Evolutionary conservation across 2,329 filamentous ascomycete species (phyloP), one percentile per base, ranked within the genome.

Genomic region (Tolypocladium album): DNA sequence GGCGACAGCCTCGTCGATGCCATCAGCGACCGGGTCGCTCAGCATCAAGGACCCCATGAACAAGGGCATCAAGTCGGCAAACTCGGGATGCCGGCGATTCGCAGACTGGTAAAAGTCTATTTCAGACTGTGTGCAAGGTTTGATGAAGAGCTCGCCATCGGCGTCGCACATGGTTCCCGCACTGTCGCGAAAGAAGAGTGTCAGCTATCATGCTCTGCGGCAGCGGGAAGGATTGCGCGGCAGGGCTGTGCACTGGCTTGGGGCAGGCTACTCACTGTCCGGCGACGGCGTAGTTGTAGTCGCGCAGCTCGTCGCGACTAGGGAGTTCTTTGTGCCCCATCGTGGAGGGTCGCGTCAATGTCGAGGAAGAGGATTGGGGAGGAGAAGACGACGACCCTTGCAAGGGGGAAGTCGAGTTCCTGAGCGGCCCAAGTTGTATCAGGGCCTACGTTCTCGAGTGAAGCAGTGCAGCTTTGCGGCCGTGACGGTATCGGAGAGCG

Each of bases 21-120:
- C 68, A 27, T 76, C 70, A 45, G 79, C 76, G 45, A 77, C 72
- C 61, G 78, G 77, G 56, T 86, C 79, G 64, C 82, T 83, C n/a
- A 96, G 83, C 36, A 79, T 76, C 56, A 99, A 79, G 2, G 86
- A 89, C 61, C 94, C 94, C 75, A 96, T 85, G 75, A 87, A 97
- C 6, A 85, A 81, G 55, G 94, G 93, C 80, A 97, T 93, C 67
- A 93, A 83, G 31, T 87, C 83, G 57, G 86, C 83, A 68, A 97
- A 90, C 2, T 87, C 84, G 38, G 86, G 84, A 70, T 96, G 88
- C 27, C 81, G 75, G 40, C 82, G 74, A 58, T 74, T 73, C 36
- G 86, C 87, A 45, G 85, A 84, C 71, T 96, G 85, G 79, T 99
- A 99, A 74, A 99, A 99, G 53, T 86, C 82, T 67, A 97, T 85